Percentiles rank a stretch among this genome's conserved stretches.
Conservation (phyloP, 345 rosid species). For the Salix koriyanagi region DNA sequence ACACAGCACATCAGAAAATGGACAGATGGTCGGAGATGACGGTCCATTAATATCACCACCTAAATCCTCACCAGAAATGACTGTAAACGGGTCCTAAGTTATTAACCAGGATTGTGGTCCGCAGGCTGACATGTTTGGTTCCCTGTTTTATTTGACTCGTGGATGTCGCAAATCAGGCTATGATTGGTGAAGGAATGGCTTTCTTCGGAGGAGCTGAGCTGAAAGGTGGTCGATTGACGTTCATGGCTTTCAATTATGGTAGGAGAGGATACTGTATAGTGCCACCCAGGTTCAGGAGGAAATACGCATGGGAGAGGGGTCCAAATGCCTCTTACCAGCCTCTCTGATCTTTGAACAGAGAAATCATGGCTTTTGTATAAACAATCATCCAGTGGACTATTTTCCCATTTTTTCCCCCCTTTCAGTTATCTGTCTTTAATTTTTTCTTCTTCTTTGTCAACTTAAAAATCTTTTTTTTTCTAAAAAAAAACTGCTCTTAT, state of each 20-base stretch:
- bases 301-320: constrained; percentile 4
- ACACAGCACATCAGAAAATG: constrained; percentile 44
- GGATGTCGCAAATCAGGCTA: constrained; percentile 12
- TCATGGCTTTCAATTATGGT: neutral
- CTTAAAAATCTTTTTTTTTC: neutral
- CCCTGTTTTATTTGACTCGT: constrained; percentile 16
- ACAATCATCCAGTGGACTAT: neutral
- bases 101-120: constrained; percentile 2
- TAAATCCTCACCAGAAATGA: constrained; percentile 82
- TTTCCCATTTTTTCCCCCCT: neutral
- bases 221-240: constrained; percentile 1
- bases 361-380: constrained; percentile 31
- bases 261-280: constrained; percentile 29
- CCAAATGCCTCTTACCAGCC: neutral
- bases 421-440: constrained; percentile 18
- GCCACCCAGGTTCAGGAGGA: constrained; percentile 22
- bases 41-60: constrained; percentile 57
- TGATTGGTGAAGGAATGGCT: constrained; percentile 11
- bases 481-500: neutral
- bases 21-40: constrained; percentile 63
- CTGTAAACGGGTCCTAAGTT: constrained; percentile 80
- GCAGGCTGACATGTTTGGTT: constrained; percentile 14
- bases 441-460: neutral
- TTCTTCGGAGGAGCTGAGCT: neutral
- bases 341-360: constrained; percentile 25